phyloP scores from a whole-genome alignment of 192 early-diverging fungal species.

The Globomyces pollinis-pini region DNA sequence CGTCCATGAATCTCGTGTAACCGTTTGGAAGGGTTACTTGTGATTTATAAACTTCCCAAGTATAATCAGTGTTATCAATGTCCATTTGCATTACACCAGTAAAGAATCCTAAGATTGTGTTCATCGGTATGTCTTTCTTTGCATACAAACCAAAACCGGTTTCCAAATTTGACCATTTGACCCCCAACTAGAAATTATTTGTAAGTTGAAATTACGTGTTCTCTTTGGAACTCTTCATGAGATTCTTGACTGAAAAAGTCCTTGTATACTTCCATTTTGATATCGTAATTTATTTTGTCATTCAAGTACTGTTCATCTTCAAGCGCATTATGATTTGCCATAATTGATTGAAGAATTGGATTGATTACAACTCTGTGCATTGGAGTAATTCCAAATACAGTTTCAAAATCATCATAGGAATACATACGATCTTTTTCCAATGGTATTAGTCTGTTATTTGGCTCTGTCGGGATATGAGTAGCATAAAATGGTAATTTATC shows the following conservation, averaged over 20 bases:
- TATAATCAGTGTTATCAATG: neutral
- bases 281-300: neutral
- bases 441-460: neutral
- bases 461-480: neutral
- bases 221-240: neutral
- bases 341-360: neutral
- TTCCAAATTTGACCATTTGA: neutral
- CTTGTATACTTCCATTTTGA: neutral
- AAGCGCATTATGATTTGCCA: neutral
- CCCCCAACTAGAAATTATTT: no score
- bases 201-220: no score
- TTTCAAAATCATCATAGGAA: conserved; percentile 7
- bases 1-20: neutral
- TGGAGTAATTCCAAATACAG: neutral
- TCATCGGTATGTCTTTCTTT: neutral
- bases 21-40: no score
- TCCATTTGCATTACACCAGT: neutral
- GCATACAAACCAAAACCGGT: conserved; percentile 7
- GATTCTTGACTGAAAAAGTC: neutral
- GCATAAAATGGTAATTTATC: no score
- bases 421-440: neutral
- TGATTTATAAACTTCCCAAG: conserved; percentile 1
- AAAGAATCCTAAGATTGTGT: neutral
- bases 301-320: neutral
- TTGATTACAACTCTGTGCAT: neutral